Base-by-base conservation (phyloP, 2,329 filamentous ascomycete genomes). In the Microcera coccophila region DNA sequence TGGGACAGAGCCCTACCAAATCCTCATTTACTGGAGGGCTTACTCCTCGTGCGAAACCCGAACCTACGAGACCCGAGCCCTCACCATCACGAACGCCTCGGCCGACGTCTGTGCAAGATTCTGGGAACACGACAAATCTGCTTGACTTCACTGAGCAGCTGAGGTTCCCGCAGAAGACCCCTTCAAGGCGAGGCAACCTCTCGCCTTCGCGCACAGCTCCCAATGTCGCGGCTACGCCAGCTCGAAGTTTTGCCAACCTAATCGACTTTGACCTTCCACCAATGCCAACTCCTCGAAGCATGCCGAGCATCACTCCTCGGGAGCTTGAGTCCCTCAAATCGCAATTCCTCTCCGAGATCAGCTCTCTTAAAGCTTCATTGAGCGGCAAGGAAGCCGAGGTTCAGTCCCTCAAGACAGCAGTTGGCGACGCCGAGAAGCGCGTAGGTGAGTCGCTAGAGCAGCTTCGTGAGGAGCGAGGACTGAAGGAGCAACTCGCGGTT, bases 281-380 rank as follows among this genome's bases (percentile, higher is more conserved):
- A 1, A 82, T 90, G 54, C 90, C 91, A 2, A 97, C 93, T 1
- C 93, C 93, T 12, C 83, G 91, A 48, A 95, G 89, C 42, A 79
- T 97, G 28, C 93, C 93, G 1, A 88, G 85, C 8, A 85, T 97
- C 54, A 95, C 90, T 2, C 87, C 93, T 2, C 82, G 93, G 24
- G 93, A 98, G 68, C 74, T 97, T 3, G 93, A 98, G 62, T 87
- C 86, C 12, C 75, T 97, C 47, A 97, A 97, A 64, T 96, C 90
- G 0, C 79, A 79, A 18, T 94, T 95, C 57, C 76, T 94, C 39
- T 95, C 90, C 0, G 88, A 97, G 62, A 95, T 98, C 46, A 95
- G 89, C 49, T 89, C 87, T n/a, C 78, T 98, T 15, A 93, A 88
- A 60, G 93, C 93, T 3, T 91, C 88, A 9, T 74, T 98, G 9